Evolutionary conservation across 2,329 filamentous ascomycete genomes (phyloP), one percentile per base, ranked within the genome.

Genomic region (Colletotrichum agaves): DNA sequence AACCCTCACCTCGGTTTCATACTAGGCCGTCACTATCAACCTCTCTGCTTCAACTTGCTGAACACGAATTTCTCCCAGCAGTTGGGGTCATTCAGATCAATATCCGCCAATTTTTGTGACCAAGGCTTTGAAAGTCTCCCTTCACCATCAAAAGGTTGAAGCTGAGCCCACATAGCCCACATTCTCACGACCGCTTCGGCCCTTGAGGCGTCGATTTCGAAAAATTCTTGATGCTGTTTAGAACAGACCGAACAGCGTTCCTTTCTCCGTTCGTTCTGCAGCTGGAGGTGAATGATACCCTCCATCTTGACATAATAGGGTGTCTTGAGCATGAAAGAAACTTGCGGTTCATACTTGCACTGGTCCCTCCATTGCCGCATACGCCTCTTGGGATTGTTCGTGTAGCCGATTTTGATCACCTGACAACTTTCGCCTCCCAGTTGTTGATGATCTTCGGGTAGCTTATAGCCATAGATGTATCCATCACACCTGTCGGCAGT

Each of bases 401-500:
- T 67, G 69, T 61, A 71, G 19, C 77, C 77, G n/a, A 78, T 78
- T 59, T 78, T 78, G 67, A 78, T 17, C 13, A 59, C 17, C 2
- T n/a, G 8, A 10, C 37, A 23, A 13, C 15, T 35, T 5, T 43
- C 39, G 10, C 23, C 15, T 2, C 6, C 27, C 2, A 6, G 13
- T 2, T 7, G 11, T 1, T 31, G 41, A 23, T 63, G 53, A 4
- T 21, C n/a, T 35, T 41, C 7, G 7, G 61, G 61, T 4, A 59
- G n/a, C 15, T 27, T 23, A 37, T 43, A 59, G 17, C 53, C 61
- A 19, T 63, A 63, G 2, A 63, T 63, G 11, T 52, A 63, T 33
- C 61, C 61, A 5, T 31, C 35, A 11, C 53, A 19, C 10, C 11
- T 19, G n/a, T 6, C 0, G n/a, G 11, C 13, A n/a, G 13, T 2